Base-by-base conservation (phyloP, 352 stramenopile genomes). In the Pythium dissotocum region DNA sequence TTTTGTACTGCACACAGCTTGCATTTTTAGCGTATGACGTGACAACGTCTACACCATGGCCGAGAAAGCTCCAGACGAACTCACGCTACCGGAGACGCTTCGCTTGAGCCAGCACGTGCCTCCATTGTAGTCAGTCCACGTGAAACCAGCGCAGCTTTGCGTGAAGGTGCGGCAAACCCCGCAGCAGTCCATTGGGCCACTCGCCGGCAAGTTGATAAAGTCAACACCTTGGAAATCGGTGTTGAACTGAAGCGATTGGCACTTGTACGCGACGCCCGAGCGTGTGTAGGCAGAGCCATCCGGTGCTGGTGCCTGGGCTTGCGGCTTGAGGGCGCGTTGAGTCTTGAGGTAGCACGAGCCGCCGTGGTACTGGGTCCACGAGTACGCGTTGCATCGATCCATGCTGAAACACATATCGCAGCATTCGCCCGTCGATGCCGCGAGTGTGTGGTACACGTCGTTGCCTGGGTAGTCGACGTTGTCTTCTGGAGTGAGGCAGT, bases 21-120 rank as follows among this genome's bases (percentile, higher is more conserved):
- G 21, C 21, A 24, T 24, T 24, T 24, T 24, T 24, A 24, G 21
- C 21, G 21, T 24, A 24, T 24, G 21, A 24, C 21, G 21, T 44
- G 36, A 14, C 12, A 44, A 14, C 36, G 2, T 16, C 12, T 44
- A 44, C 36, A 44, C 36, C 0, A 44, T 44, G 16, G 36, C 36
- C 12, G 36, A 44, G 36, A 16, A 44, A 3, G 36, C 36, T 44
- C 36, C 36, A 12, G 36, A 44, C 36, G 36, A 44, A 16, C 36
- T 44, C 36, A 44, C 36, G 2, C 36, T 44, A 12, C 36, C 36
- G 12, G 36, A 44, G 2, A 44, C 12, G 36, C 36, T 44, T 44
- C 36, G 72, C 63, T 90, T 89, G 28, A 88, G 68, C 69, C 73
- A 89, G 60, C 80, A 87, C 14, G 76, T 87, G 10, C 80, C 80